Evolutionary conservation across 208 protist genomes (phyloP).

Genomic region (Borovskyia barvae): DNA sequence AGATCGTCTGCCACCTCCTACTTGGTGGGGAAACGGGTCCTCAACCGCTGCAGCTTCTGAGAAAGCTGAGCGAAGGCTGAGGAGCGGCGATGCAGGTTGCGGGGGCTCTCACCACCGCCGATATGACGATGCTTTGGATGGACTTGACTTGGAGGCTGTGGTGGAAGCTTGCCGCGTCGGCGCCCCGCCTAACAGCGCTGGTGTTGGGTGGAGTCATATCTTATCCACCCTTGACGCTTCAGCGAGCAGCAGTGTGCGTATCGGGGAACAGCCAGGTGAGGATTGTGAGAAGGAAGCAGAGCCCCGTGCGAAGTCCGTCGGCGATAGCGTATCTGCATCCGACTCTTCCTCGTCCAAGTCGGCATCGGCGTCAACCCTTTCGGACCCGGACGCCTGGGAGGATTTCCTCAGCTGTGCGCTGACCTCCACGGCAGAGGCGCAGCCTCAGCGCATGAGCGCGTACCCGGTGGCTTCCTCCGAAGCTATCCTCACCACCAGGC

Average conservation of each 20-base stretch:
- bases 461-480: too few relatives aligned
- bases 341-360: slow-evolving; percentile 3
- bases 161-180: slow-evolving; percentile 25
- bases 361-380: slow-evolving; percentile 20
- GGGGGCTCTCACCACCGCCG: too few relatives aligned
- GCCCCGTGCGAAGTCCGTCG: neutral
- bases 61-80: too few relatives aligned
- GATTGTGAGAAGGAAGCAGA: neutral
- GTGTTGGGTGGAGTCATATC: too few relatives aligned
- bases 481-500: too few relatives aligned
- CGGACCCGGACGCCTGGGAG: slow-evolving; percentile 19
- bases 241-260: too few relatives aligned
- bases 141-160: slow-evolving; percentile 43
- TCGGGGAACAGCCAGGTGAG: neutral
- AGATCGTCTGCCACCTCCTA: slow-evolving; percentile 15
- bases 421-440: neutral
- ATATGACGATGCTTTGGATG: slow-evolving; percentile 6
- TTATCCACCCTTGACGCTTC: too few relatives aligned
- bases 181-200: slow-evolving; percentile 3
- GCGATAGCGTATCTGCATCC: neutral
- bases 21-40: too few relatives aligned
- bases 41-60: too few relatives aligned
- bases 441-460: neutral
- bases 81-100: too few relatives aligned
- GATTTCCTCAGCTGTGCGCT: slow-evolving; percentile 7